These are phyloP conservation scores for Brassica incana DNA, from an alignment of 345 rosid genomes.

Conservation along the genomic window DNA sequence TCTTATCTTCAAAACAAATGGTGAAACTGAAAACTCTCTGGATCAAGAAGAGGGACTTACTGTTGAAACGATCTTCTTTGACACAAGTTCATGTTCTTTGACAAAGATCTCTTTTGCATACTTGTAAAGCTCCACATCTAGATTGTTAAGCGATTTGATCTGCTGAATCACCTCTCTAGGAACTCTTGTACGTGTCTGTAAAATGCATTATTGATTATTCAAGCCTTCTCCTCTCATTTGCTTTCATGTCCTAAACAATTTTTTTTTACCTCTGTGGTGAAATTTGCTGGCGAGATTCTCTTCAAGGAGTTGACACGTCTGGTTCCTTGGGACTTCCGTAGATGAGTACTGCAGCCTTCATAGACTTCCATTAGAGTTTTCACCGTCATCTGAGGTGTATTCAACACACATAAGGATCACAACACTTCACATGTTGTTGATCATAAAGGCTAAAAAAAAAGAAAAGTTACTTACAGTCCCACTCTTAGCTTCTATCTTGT, in stretches of 20 bases:
- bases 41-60: constrained; percentile 23
- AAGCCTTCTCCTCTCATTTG: background rate
- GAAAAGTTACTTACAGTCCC: constrained; percentile 52
- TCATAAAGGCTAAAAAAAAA: background rate
- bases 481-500: constrained; percentile 42
- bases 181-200: constrained; percentile 71
- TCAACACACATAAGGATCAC: constrained; percentile 9
- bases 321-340: constrained; percentile 60
- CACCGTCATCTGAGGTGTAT: constrained; percentile 63
- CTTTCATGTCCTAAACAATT: background rate
- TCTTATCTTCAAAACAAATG: background rate
- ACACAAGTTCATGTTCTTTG: constrained; percentile 50
- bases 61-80: constrained; percentile 32
- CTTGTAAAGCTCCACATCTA: constrained; percentile 79
- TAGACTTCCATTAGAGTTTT: constrained; percentile 64
- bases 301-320: constrained; percentile 70
- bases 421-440: background rate
- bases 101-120: constrained; percentile 70
- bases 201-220: constrained; percentile 25
- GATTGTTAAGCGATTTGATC: constrained; percentile 73
- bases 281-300: constrained; percentile 85
- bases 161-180: constrained; percentile 52
- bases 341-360: constrained; percentile 62
- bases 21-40: background rate
- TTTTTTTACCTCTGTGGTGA: constrained; percentile 66